Evolutionary conservation across 106 monocot genomes (phyloP).

Genomic region (Acorus gramineus): DNA sequence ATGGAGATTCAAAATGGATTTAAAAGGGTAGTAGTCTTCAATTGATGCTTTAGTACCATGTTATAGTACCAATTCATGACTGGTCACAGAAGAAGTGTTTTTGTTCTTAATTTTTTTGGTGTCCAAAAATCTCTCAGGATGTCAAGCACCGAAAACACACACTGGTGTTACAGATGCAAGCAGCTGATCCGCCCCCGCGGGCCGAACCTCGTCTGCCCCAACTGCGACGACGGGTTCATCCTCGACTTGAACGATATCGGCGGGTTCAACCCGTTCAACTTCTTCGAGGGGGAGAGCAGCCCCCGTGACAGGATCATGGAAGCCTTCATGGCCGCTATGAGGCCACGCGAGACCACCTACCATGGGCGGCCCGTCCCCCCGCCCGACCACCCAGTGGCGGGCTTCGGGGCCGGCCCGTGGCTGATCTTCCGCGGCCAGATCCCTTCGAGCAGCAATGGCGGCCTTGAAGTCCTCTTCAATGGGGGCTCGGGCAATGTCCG

Average conservation of each 20-base stretch:
- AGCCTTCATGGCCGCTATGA: constrained; percentile 14
- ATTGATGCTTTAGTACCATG: no score
- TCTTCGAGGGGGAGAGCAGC: not conserved
- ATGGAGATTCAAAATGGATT: no score
- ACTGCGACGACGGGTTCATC: constrained; percentile 57
- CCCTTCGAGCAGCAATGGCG: constrained; percentile 31
- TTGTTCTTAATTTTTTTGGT: no score
- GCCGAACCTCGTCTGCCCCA: constrained; percentile 40
- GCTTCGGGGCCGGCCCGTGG: constrained; percentile 37
- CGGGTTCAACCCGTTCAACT: constrained; percentile 23
- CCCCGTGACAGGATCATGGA: constrained; percentile 5
- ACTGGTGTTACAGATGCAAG: constrained; percentile 74
- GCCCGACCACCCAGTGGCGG: constrained; percentile 13
- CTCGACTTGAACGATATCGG: constrained; percentile 46
- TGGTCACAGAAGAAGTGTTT: no score
- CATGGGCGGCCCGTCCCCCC: no score
- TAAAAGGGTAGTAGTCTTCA: no score
- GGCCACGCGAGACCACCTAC: not conserved
- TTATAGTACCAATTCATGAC: no score
- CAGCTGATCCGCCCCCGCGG: constrained; percentile 35
- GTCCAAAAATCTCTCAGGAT: constrained; percentile 9
- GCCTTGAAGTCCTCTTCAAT: constrained; percentile 34
- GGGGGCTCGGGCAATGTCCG: constrained; percentile 23
- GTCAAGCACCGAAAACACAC: constrained; percentile 34
- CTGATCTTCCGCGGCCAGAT: constrained; percentile 52